These are phyloP conservation scores for Cystofilobasidium ferigula DNA, from an alignment of 768 basidiomycete species.

Conservation along the genomic window DNA sequence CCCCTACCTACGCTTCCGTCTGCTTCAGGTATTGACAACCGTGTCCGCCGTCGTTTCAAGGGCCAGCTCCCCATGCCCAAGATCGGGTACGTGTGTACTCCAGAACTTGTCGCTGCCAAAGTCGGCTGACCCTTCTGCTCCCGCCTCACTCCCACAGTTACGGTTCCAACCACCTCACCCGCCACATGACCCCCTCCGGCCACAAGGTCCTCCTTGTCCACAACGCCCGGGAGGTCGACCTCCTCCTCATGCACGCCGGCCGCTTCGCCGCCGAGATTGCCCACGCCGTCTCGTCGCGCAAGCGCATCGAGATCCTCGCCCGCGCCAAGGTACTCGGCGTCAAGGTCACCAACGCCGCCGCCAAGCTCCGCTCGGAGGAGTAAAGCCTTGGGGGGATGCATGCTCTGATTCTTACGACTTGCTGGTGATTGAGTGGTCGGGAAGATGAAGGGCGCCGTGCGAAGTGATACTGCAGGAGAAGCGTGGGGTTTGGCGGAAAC, in stretches of 20 bases:
- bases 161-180: constrained; percentile 80
- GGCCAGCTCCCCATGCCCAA: constrained; percentile 95
- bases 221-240: constrained; percentile 86
- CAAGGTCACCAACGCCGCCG: constrained; percentile 87
- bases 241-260: constrained; percentile 97
- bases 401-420: neutral
- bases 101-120: neutral
- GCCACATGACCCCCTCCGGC: constrained; percentile 89
- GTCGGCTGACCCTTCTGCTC: constrained; percentile 12
- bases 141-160: constrained; percentile 45
- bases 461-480: too few species aligned
- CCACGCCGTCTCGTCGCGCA: constrained; percentile 88
- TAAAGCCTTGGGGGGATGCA: neutral
- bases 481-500: too few species aligned
- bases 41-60: constrained; percentile 47
- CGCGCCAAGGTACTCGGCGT: constrained; percentile 57
- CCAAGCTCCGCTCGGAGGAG: constrained; percentile 91
- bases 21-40: constrained; percentile 72
- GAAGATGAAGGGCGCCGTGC: too few species aligned
- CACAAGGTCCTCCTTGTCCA: constrained; percentile 90
- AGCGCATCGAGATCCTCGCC: constrained; percentile 81
- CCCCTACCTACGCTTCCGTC: neutral
- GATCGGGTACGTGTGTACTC: constrained; percentile 44
- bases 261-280: constrained; percentile 92
- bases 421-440: too few species aligned